Evolutionary conservation across 768 basidiomycete species (phyloP), one percentile per base, ranked within the genome.

Genomic region (Exidia glandulosa): DNA sequence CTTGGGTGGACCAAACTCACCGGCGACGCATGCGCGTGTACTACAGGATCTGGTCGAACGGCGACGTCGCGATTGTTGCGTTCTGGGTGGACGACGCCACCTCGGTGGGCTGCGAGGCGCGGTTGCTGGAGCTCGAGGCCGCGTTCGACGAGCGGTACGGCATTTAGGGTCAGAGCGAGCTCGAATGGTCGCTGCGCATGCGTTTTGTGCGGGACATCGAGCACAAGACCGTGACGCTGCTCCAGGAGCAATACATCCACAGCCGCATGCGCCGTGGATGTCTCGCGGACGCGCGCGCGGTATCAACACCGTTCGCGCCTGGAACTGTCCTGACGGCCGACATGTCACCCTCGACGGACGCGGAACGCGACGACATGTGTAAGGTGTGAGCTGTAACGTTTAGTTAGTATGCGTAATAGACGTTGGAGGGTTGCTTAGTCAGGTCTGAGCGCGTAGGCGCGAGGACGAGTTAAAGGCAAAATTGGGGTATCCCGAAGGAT

Each of bases 11-110:
- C 14, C 34, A 29, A 10, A 0, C 66, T 74, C 0, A 32, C 61
- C 0, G 67, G 67, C 25, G 72, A 78, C n/a, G n/a, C 48, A 64
- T 64, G 0, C 76, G 72, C 54, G 63, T 77, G 9, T 76, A 75
- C 55, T 66, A 62, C 36, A 34, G 68, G 1, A 59, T 61, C 2
- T 16, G 33, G 0, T 55, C 62, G 0, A 32, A 56, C 47, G 47
- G 25, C 47, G 25, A 16, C 9, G 19, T 23, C 9, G 25, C 47
- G 25, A 27, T 27, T 9, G 47, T 48, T 7, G 14, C 47, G 25
- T 48, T 16, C 19, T 48, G 47, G 47, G 47, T 48, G 6, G 47
- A 48, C 25, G 47, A 48, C 23, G 47, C 9, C 9, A 48, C 14
- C 14, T 48, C 25, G 9, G 14, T 9, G 6, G 47, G 47, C 25